Base-by-base conservation (phyloP, 352 stramenopile genomes). In the Peronospora destructor region DNA sequence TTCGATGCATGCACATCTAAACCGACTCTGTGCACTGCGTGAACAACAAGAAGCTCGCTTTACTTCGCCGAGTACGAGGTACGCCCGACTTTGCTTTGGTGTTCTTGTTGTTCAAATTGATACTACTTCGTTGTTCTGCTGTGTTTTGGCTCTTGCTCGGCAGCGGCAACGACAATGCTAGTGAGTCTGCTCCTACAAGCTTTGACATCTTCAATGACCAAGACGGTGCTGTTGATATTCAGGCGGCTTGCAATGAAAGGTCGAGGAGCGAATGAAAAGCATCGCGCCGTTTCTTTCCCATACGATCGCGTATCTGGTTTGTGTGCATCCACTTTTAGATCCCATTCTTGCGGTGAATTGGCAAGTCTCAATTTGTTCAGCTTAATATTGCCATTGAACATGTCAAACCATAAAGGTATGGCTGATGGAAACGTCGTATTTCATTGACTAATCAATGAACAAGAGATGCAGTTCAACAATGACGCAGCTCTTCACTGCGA, bases 11-110 rank as follows among this genome's bases (percentile, higher is more conserved):
- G 21, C 41, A 13, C 46, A 56, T 7, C 10, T 61, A 4, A 13
- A 36, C 37, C 53, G 37, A 17, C 28, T 61, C 9, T 37, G 40
- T n/a, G 46, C 45, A 25, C 29, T 50, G 19, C 53, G 53, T 49
- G 41, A 48, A 17, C 38, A 30, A 2, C 36, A 40, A 39, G 29
- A 56, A 8, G n/a, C 19, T 23, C 38, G 6, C 13, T 42, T 17
- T 30, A 16, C 40, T 28, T 41, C 33, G 13, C 29, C 21, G 16
- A 50, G 16, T 16, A 54, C 7, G 37, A 53, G 52, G 51, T 53
- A 44, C 16, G 23, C 39, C 4, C n/a, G 19, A 12, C 16, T 58
- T 52, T 21, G 6, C 2, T 41, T 32, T 43, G 13, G 6, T 17
- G n/a, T 16, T 39, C 1, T 28, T 7, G 23, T 11, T 7, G 13